Evolutionary conservation across 371 early-diverging fungal species (phyloP).

Genomic region (Mortierella sp.): DNA sequence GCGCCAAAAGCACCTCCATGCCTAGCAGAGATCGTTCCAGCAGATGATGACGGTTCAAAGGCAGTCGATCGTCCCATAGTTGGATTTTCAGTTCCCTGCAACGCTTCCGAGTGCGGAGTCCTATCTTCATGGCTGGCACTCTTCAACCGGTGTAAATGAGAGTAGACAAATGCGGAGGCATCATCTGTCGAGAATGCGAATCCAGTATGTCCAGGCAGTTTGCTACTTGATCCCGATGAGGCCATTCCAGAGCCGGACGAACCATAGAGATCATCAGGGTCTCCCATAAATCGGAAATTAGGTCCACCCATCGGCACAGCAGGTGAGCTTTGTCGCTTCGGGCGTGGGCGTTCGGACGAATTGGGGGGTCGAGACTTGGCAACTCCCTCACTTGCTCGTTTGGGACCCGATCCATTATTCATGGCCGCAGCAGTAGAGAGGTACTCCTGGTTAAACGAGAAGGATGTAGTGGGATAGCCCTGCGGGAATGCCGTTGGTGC

Average conservation of each 20-base stretch:
- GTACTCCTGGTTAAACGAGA: constrained; percentile 4
- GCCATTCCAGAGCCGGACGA: not conserved
- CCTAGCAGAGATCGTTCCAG: no score
- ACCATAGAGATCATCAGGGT: not conserved
- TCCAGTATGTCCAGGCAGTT: not conserved
- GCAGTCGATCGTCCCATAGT: not conserved
- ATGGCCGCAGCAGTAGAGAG: not conserved
- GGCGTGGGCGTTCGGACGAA: not conserved
- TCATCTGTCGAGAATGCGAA: constrained; percentile 3
- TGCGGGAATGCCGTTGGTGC: no score
- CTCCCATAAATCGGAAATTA: not conserved
- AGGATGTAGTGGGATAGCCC: not conserved
- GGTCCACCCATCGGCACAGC: not conserved
- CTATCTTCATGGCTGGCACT: not conserved
- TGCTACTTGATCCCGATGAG: not conserved
- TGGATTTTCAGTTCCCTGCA: not conserved
- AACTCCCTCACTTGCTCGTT: no score
- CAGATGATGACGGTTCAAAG: no score
- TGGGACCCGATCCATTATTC: not conserved
- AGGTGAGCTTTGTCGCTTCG: not conserved
- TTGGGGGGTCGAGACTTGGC: not conserved
- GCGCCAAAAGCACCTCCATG: no score
- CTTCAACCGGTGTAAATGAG: not conserved
- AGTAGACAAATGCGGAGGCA: not conserved
- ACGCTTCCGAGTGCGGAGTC: no score